Evolutionary conservation across 768 basidiomycete genomes (phyloP).

Genomic region (Rhodotorula babjevae): DNA sequence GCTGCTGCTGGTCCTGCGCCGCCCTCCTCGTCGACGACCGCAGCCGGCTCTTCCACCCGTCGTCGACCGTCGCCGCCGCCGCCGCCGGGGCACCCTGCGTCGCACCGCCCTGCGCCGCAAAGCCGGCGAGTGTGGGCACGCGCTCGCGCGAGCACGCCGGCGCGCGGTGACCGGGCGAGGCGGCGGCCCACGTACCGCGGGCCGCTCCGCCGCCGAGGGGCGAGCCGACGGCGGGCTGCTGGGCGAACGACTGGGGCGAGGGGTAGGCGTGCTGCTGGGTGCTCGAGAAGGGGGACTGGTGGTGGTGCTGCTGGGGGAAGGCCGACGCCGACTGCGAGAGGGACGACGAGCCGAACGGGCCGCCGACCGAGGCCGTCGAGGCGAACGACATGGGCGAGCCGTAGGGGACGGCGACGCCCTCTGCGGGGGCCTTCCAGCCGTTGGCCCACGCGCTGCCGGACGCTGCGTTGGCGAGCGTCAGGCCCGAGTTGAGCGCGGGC

Average conservation of each 20-base stretch:
- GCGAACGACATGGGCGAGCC: conserved; percentile 19
- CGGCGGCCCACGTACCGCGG: not conserved
- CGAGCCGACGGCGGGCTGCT: not conserved
- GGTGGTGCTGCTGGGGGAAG: not conserved
- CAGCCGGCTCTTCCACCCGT: conserved; percentile 1
- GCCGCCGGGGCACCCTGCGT: not conserved
- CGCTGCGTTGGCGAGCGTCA: not conserved
- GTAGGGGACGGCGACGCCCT: not conserved
- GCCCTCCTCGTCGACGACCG: not conserved
- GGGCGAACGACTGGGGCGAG: not conserved
- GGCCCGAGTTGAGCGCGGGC: not conserved
- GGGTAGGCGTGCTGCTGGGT: not conserved
- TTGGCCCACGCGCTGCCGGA: not conserved
- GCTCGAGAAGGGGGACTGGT: not conserved
- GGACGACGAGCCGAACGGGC: not conserved
- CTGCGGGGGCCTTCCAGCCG: conserved; percentile 1
- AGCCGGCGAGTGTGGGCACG: not conserved
- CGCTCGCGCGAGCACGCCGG: conserved; percentile 8
- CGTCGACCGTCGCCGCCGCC: not conserved
- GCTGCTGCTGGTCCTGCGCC: not conserved
- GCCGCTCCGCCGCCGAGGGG: not conserved
- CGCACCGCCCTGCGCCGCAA: not conserved
- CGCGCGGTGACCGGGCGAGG: not conserved
- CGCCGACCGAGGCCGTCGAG: not conserved
- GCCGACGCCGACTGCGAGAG: not conserved